Percentiles rank a stretch among this genome's conserved stretches.
Conservation (phyloP, 2,329 filamentous ascomycete genomes). For the Diplodia mutila region DNA sequence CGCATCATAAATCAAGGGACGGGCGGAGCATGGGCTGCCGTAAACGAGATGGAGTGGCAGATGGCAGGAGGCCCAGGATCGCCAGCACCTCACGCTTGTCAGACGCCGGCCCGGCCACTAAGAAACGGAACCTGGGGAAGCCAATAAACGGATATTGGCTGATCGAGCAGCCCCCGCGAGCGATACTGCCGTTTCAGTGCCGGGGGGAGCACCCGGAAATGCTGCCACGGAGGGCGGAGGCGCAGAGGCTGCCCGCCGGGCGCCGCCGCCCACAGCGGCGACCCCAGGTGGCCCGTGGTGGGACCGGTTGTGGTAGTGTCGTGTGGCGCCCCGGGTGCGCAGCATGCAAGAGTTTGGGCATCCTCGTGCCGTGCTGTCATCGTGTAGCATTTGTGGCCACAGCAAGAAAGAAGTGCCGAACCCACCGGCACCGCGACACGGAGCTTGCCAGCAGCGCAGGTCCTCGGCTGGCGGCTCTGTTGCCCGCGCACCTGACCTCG, state of each 20-base stretch:
- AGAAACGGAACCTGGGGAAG: slow-evolving; percentile 22
- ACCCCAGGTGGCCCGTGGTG: slow-evolving; percentile 8
- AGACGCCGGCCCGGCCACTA: slow-evolving; percentile 23
- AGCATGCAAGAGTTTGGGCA: slow-evolving; percentile 18
- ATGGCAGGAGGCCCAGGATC: slow-evolving; percentile 24
- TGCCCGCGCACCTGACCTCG: background rate
- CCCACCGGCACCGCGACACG: slow-evolving; percentile 4
- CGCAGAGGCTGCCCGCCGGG: slow-evolving; percentile 5
- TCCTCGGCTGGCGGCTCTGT: slow-evolving; percentile 3
- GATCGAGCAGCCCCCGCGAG: slow-evolving; percentile 31
- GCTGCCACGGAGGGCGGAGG: background rate
- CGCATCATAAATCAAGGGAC: slow-evolving; percentile 26
- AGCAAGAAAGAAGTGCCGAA: slow-evolving; percentile 16
- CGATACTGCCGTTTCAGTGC: slow-evolving; percentile 22
- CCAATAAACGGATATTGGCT: slow-evolving; percentile 45
- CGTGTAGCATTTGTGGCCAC: slow-evolving; percentile 7
- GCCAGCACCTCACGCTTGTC: slow-evolving; percentile 26
- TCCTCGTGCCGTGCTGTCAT: slow-evolving; percentile 23
- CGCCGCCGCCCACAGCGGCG: background rate
- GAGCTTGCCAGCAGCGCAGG: slow-evolving; percentile 7
- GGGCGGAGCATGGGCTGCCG: slow-evolving; percentile 25
- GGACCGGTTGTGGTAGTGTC: slow-evolving; percentile 21
- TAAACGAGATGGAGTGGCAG: slow-evolving; percentile 27
- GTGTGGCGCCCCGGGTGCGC: slow-evolving; percentile 22
- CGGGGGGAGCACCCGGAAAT: slow-evolving; percentile 2